phyloP scores from a whole-genome alignment of 495 filamentous ascomycete genomes.

The Astrothelium subdiscretum region DNA sequence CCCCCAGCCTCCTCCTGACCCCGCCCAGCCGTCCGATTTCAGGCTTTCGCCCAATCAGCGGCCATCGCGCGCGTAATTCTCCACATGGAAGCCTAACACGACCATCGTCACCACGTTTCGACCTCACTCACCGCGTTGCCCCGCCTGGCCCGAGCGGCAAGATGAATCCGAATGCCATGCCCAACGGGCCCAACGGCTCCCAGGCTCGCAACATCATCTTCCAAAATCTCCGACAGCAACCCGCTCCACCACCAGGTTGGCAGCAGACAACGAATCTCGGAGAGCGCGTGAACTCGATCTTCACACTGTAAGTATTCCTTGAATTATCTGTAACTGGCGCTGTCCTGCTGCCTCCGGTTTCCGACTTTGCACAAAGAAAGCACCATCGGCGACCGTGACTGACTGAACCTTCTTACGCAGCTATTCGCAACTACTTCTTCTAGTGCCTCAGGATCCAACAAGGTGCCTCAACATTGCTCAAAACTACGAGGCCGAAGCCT shows the following conservation, averaged over 20 bases:
- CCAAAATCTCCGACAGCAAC: neutral
- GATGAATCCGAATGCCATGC: neutral
- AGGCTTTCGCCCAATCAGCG: neutral
- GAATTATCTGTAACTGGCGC: neutral
- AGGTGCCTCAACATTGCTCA: neutral
- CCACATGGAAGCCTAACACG: neutral
- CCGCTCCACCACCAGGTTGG: neutral
- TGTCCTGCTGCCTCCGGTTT: neutral
- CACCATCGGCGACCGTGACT: neutral
- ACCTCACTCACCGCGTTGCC: neutral
- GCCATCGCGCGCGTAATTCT: neutral
- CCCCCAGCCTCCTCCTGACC: neutral
- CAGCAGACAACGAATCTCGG: neutral
- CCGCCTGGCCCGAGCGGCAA: neutral
- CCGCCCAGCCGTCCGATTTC: neutral
- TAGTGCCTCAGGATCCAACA: neutral
- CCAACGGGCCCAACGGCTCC: neutral
- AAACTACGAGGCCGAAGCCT: neutral
- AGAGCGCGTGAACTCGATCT: neutral
- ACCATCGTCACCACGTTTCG: neutral
- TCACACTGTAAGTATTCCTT: neutral
- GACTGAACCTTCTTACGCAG: neutral
- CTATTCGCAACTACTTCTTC: neutral
- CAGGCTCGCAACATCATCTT: neutral
- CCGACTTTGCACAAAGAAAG: neutral